phyloP scores from a whole-genome alignment of 2,329 filamentous ascomycete species.

The Cytospora schulzeri region DNA sequence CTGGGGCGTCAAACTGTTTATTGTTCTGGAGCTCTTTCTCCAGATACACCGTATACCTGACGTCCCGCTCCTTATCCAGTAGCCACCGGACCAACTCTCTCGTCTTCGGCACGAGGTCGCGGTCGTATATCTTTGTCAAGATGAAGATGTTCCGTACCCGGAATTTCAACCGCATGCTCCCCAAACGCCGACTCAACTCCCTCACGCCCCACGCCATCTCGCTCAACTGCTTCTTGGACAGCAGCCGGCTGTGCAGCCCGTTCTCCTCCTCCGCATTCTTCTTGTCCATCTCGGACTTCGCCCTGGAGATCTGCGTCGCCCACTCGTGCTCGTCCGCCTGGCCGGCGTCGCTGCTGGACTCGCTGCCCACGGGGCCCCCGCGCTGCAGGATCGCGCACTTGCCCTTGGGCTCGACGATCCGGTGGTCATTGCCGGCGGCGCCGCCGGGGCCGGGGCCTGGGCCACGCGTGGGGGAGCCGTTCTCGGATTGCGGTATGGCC shows the following conservation, averaged over 20 bases:
- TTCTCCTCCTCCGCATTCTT: constrained; percentile 33
- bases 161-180: constrained; percentile 79
- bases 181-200: constrained; percentile 83
- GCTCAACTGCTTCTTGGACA: constrained; percentile 92
- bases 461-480: constrained; percentile 22
- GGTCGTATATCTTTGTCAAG: constrained; percentile 89
- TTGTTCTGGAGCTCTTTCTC: constrained; percentile 74
- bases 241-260: constrained; percentile 64
- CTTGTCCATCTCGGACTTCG: constrained; percentile 37
- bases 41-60: constrained; percentile 77
- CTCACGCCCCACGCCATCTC: constrained; percentile 98
- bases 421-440: constrained; percentile 31
- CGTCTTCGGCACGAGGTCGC: constrained; percentile 75
- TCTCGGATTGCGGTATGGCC: constrained; percentile 22
- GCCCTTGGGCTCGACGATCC: constrained; percentile 41
- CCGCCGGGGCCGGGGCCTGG: too few species aligned
- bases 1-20: constrained; percentile 71
- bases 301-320: constrained; percentile 51
- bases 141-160: constrained; percentile 83
- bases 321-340: constrained; percentile 61
- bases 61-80: constrained; percentile 67
- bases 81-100: constrained; percentile 80
- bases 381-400: constrained; percentile 37
- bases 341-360: constrained; percentile 45
- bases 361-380: constrained; percentile 38